Base-by-base conservation (phyloP, 495 filamentous ascomycete genomes). In the Opeltia flavorubescens region DNA sequence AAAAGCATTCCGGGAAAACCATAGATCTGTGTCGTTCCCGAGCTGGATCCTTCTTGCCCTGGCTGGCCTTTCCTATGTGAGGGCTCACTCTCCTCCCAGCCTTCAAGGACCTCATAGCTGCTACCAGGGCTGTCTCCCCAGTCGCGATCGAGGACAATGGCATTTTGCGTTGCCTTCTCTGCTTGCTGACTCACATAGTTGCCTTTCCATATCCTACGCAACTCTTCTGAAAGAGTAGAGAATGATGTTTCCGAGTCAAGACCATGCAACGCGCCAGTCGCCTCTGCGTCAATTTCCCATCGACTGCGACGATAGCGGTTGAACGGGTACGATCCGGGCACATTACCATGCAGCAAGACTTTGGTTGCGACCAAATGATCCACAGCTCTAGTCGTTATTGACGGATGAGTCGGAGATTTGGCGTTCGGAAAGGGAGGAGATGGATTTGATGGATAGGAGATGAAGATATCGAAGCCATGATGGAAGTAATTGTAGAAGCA, bases 401-500 rank as follows among this genome's bases (percentile, higher is more conserved):
- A 44, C 5, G 53, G 48, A 23, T 57, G 49, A 25, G 55, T 43
- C 18, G 58, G 55, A 34, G 53, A 50, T 9, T 43, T 56, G 1
- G 46, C 17, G 9, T 53, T 49, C 25, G 79, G 77, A 5, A 83
- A 82, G 5, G 77, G 75, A 0, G 81, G 81, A 6, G 81, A 83
- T 1, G 79, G 69, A 2, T 66, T 63, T 3, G 76, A 78, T 17
- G 84, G 82, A 25, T 81, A 74, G 0, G 89, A 94, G 13, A 98
- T 72, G 40, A 95, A 77, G n/a, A 95, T 74, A 62, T 98, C 91
- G 55, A 98, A 85, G 2, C 91, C 91, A 54, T 94, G 81, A 50
- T 86, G 82, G 56, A 95, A 96, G 59, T 96, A 98, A 56, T 95
- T 95, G 60, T 87, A 93, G 62, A 95, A 98, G 53, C 79, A 89